Evolutionary conservation across 2,329 filamentous ascomycete species (phyloP).

Genomic region (Mariannaea elegans): DNA sequence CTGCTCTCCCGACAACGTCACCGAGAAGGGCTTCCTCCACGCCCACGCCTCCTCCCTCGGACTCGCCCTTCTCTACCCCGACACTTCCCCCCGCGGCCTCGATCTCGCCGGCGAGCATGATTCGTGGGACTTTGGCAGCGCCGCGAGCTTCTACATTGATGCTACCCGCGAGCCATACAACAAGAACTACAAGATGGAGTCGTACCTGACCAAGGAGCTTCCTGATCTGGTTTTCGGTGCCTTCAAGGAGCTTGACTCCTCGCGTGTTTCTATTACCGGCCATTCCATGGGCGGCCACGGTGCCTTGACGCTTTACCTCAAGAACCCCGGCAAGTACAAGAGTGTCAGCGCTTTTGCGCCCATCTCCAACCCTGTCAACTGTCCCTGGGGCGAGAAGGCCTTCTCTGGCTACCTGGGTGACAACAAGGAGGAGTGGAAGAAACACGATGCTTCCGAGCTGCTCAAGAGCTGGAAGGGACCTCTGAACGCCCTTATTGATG

Average conservation of each 20-base stretch:
- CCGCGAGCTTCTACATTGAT: constrained; percentile 94
- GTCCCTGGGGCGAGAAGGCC: constrained; percentile 95
- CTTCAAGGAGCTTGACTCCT: constrained; percentile 75
- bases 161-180: constrained; percentile 79
- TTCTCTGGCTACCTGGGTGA: constrained; percentile 90
- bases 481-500: constrained; percentile 85
- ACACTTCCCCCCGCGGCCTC: constrained; percentile 90
- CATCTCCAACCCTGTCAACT: constrained; percentile 84
- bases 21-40: constrained; percentile 91
- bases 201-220: constrained; percentile 90
- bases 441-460: constrained; percentile 92
- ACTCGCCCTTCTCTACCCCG: constrained; percentile 93
- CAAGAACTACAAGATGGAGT: constrained; percentile 91
- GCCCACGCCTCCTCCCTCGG: constrained; percentile 79
- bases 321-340: constrained; percentile 89
- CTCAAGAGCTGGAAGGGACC: constrained; percentile 76
- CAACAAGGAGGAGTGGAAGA: constrained; percentile 80
- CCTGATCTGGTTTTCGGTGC: constrained; percentile 76
- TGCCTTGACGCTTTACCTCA: constrained; percentile 89
- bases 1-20: constrained; percentile 88
- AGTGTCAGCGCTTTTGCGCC: constrained; percentile 91
- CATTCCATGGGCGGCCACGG: constrained; percentile 99
- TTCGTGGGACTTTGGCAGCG: constrained; percentile 88
- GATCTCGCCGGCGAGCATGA: constrained; percentile 86
- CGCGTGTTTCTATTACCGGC: constrained; percentile 83